These are phyloP conservation scores for Ustilago trichophora DNA, from an alignment of 1,284 basidiomycete species.

Conservation along the genomic window DNA sequence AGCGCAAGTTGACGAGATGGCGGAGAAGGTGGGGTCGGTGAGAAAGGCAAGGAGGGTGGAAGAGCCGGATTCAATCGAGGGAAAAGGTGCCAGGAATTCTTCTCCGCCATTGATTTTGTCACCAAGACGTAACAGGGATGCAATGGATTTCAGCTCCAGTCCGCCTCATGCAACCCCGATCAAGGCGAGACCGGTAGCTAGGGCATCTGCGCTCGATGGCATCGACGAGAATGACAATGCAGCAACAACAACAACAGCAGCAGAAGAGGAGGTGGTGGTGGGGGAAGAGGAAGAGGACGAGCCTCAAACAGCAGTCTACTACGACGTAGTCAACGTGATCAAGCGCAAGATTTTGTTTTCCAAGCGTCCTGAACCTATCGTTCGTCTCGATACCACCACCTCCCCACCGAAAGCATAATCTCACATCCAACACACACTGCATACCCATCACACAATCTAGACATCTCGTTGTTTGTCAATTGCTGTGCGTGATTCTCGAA, in stretches of 20 bases:
- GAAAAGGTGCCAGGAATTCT: constrained; percentile 1
- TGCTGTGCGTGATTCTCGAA: background rate
- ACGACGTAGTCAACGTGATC: constrained; percentile 61
- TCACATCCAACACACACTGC: too few species aligned
- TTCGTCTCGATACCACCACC: constrained; percentile 40
- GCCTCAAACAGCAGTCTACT: constrained; percentile 37
- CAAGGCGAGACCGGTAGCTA: constrained; percentile 1
- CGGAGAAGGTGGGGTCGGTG: constrained; percentile 1
- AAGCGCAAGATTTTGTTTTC: constrained; percentile 61
- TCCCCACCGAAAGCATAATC: too few species aligned
- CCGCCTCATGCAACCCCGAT: constrained; percentile 12
- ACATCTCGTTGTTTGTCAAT: too few species aligned
- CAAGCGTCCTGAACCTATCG: constrained; percentile 59
- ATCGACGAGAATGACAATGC: constrained; percentile 24
- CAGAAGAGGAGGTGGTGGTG: constrained; percentile 14
- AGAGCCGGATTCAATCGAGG: background rate
- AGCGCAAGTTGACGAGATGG: too few species aligned
- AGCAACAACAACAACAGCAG: too few species aligned
- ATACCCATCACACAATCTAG: too few species aligned
- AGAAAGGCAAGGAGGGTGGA: constrained; percentile 3
- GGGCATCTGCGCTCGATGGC: background rate
- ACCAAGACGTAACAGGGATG: constrained; percentile 4
- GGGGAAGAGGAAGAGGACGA: constrained; percentile 23
- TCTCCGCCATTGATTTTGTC: background rate
- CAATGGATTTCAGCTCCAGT: constrained; percentile 49